phyloP scores from a whole-genome alignment of 805 yeast species.

The Brettanomyces bruxellensis region DNA sequence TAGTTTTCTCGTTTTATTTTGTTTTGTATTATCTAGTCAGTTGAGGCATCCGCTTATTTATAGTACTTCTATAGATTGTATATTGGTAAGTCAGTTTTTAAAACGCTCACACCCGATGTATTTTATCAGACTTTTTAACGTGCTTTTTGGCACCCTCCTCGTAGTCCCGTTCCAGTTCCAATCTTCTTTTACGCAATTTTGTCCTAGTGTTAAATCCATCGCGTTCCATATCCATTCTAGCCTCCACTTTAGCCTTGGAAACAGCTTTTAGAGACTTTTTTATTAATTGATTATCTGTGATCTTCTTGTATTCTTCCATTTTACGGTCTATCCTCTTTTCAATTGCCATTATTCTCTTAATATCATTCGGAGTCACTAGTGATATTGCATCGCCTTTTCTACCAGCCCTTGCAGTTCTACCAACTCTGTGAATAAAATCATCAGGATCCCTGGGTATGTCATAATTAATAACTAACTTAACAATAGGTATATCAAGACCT shows the following conservation, averaged over 20 bases:
- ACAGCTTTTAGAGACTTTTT: slow-evolving; percentile 60
- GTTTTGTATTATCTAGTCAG: neutral
- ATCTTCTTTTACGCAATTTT: slow-evolving; percentile 13
- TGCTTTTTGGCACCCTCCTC: neutral
- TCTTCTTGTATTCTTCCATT: slow-evolving; percentile 64
- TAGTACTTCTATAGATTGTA: neutral
- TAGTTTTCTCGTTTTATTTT: neutral
- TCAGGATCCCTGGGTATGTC: slow-evolving; percentile 81
- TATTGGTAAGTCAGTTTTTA: no score
- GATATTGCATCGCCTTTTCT: slow-evolving; percentile 76
- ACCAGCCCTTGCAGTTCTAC: slow-evolving; percentile 98
- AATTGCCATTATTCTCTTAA: slow-evolving; percentile 70
- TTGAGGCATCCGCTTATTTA: neutral
- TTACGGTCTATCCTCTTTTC: slow-evolving; percentile 77
- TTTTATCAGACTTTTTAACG: neutral
- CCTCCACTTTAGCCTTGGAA: slow-evolving; percentile 81
- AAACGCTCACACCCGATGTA: neutral
- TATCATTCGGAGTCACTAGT: slow-evolving; percentile 79
- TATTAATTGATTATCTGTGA: slow-evolving; percentile 71
- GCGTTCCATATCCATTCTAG: slow-evolving; percentile 87
- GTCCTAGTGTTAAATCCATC: slow-evolving; percentile 73
- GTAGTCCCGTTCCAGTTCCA: slow-evolving; percentile 1
- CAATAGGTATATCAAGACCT: slow-evolving; percentile 78
- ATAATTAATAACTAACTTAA: slow-evolving; percentile 67
- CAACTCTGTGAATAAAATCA: slow-evolving; percentile 81